Base-by-base conservation (phyloP, 345 rosid genomes). In the Diplotaxis tenuifolia region DNA sequence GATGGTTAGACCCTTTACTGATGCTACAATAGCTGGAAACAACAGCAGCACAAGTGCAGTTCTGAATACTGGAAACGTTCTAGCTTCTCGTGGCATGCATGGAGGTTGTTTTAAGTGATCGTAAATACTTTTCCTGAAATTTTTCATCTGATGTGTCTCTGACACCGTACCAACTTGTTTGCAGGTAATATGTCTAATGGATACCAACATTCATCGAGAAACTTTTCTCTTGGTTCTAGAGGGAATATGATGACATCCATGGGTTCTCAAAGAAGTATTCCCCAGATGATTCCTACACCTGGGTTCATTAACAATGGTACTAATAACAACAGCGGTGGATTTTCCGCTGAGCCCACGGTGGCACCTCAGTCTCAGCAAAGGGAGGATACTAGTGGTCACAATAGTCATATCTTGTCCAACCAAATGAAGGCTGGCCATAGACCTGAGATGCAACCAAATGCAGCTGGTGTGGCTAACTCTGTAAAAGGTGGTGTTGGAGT, bases 241-340 rank as follows among this genome's bases (percentile, higher is more conserved):
- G 96, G 91, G 49, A 92, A 72, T 76, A 79, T 87, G 89, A 79
- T 87, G 89, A 71, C 93, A 47, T 83, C 97, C 49, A 66, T 82
- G 82, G 83, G 88, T 59, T 73, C 80, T 42, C 93, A 84, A 70
- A 87, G 93, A 80, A 83, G 82, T 83, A 45, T 82, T 60, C 76
- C 88, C 81, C 96, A 90, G 76, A 92, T 95, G 99, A 92, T 95
- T 78, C 99, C 99, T 61, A 90, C 99, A 50, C 99, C 99, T 67
- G 99, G 99, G 27, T 92, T 86, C 59, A 84, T 75, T 65, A 81
- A 62, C 55, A 83, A 57, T 75, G 76, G 8, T 76, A 31, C 42
- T 70, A 85, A 56, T 47, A 82, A 34, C 54, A 84, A 73, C 70
- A 72, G 69, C 74, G 82, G 84, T 67, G 92, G 87, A 72, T 86